Conservation (phyloP, 2,329 filamentous ascomycete species). For the Cercospora nicotianae region DNA sequence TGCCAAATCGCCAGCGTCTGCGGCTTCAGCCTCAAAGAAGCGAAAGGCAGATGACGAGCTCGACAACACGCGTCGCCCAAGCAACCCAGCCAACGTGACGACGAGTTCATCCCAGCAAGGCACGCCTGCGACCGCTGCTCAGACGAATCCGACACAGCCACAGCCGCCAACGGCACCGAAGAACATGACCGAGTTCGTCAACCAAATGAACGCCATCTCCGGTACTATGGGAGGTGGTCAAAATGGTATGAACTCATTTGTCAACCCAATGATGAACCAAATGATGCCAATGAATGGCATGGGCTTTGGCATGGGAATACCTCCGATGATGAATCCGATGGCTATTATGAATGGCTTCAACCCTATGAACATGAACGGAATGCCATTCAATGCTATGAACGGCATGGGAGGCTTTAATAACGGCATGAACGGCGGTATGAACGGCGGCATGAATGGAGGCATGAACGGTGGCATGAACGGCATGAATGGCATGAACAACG, state of each 20-base stretch:
- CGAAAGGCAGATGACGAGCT: slow-evolving; percentile 73
- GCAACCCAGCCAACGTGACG: slow-evolving; percentile 50
- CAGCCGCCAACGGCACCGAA: slow-evolving; percentile 34
- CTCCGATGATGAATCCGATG: not conserved
- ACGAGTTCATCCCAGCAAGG: slow-evolving; percentile 38
- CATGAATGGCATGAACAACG: slow-evolving; percentile 33
- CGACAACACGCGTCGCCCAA: slow-evolving; percentile 45
- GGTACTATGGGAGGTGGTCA: slow-evolving; percentile 30
- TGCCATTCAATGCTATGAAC: slow-evolving; percentile 32
- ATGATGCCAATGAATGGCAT: slow-evolving; percentile 31
- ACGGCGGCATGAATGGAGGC: slow-evolving; percentile 38
- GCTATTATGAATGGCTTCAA: slow-evolving; percentile 29
- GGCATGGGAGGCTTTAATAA: slow-evolving; percentile 41
- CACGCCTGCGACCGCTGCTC: slow-evolving; percentile 43
- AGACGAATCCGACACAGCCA: slow-evolving; percentile 16
- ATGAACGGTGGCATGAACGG: slow-evolving; percentile 40
- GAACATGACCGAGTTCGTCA: slow-evolving; percentile 43
- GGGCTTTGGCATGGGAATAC: slow-evolving; percentile 15
- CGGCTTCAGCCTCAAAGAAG: slow-evolving; percentile 64
- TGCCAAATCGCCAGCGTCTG: slow-evolving; percentile 35
- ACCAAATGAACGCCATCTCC: slow-evolving; percentile 48
- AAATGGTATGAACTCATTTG: slow-evolving; percentile 34
- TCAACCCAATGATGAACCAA: slow-evolving; percentile 28
- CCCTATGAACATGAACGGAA: slow-evolving; percentile 36
- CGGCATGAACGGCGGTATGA: slow-evolving; percentile 38